Evolutionary conservation across 2,329 filamentous ascomycete species (phyloP).

Genomic region (Xylariaceae sp.): DNA sequence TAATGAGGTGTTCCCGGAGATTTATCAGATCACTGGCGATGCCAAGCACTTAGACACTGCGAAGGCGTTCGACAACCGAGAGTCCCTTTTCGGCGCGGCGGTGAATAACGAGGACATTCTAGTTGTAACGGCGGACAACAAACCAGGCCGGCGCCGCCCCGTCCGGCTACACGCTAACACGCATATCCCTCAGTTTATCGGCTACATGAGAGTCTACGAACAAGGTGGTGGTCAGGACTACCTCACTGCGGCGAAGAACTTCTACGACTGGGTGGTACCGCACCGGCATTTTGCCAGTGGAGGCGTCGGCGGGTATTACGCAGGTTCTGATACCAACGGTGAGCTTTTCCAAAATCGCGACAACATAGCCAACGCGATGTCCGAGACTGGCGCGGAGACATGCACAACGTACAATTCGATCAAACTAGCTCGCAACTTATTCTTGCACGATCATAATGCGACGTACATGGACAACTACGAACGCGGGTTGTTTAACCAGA

Average conservation of each 20-base stretch:
- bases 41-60: conserved; percentile 28
- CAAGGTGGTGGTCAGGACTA: conserved; percentile 30
- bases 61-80: conserved; percentile 33
- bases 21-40: conserved; percentile 32
- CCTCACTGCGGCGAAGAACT: conserved; percentile 31
- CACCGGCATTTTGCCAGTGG: conserved; percentile 32
- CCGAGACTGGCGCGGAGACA: conserved; percentile 29
- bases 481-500: conserved; percentile 34
- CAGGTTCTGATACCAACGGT: conserved; percentile 30
- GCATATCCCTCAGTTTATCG: conserved; percentile 33
- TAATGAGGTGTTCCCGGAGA: conserved; percentile 34
- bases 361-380: conserved; percentile 33
- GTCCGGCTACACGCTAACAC: conserved; percentile 32
- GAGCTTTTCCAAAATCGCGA: conserved; percentile 35
- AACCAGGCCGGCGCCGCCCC: conserved; percentile 29
- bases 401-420: conserved; percentile 34
- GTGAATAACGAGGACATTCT: conserved; percentile 31
- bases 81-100: conserved; percentile 31
- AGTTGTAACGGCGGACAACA: conserved; percentile 27
- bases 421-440: conserved; percentile 33
- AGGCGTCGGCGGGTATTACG: conserved; percentile 31
- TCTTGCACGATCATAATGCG: conserved; percentile 32
- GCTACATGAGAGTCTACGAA: conserved; percentile 32
- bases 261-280: conserved; percentile 34
- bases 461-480: conserved; percentile 36